Evolutionary conservation across 2,329 filamentous ascomycete genomes (phyloP), one percentile per base, ranked within the genome.

Genomic region (Botryosphaeria dothidea): DNA sequence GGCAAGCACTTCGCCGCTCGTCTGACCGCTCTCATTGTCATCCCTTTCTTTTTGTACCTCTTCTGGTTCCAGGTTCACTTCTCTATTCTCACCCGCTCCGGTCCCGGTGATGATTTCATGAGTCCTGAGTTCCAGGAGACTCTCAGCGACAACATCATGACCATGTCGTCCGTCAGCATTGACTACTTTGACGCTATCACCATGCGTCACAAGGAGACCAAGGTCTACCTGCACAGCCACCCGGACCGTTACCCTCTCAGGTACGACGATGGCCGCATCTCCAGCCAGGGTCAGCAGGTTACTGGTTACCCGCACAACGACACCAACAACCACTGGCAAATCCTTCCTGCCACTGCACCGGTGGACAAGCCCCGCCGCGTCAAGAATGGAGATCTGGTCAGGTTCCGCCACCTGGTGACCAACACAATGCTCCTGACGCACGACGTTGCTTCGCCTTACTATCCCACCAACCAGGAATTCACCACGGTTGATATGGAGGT

Each of bases 41-140:
- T 98, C 70, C 95, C 95, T 15, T 97, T 99, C 84, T 84, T 98
- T 74, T 96, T 99, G 80, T 99, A 99, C 80, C 87, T 99, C 52
- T 98, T 99, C 85, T 99, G 95, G 95, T 99, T 99, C 89, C 95
- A 99, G 84, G 93, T 99, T 31, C 95, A 99, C 81, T 99, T 99
- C 78, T 85, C 92, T 49, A 92, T 99, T 72, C 85, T 99, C 68
- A 90, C 82, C 69, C 86, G 90, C 66, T 98, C 95, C 61, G 95
- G 95, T 38, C 94, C 95, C 49, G 95, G 95, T 62, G 95, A 99
- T 75, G 94, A 98, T 74, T 99, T 99, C 81, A 99, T 99, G 95
- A 93, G 91, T 3, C 95, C 95, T 1, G 92, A 95, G 74, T 99
- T 99, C 83, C 95, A 99, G 81, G 93, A 97, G 81, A 98, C 95